Evolutionary conservation across 106 monocot genomes (phyloP), one percentile per base, ranked within the genome.

Genomic region (Cymbidium sinense): DNA sequence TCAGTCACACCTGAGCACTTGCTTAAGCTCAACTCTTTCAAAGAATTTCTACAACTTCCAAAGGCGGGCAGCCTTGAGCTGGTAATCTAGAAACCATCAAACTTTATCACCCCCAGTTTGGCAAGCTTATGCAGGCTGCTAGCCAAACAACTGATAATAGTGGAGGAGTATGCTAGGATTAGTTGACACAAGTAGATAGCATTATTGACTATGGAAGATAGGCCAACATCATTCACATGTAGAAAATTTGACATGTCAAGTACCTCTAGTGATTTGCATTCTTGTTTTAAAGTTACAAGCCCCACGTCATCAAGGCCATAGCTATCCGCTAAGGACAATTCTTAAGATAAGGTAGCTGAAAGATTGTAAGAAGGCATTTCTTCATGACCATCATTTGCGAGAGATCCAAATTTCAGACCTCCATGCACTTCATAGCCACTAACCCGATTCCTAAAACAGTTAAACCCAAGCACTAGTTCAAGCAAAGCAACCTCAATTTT

Each of bases 1-100:
- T 95, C 92, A 20, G 86, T 92, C 74, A 95, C 90, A 11, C 92
- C 95, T 1, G 58, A 79, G 78, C 95, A 92, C 77, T 95, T 95
- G 84, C 92, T 88, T 39, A 95, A 81, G 80, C 92, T 92, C 50
- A 95, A 69, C 43, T 92, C 92, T 70, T 62, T 86, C 64, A 95
- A 73, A 55, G 87, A 82, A 17, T 62, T 64, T 43, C 81, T 85
- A 41, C 74, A 90, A 34, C 20, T 83, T 43, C 79, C 89, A 30
- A 95, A 76, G 13, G 90, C 71, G 55, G 78, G 83, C 51, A 92
- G 41, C 34, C 84, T 89, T 39, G 75, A 64, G 35, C 77, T 30
- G 12, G 82, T 86, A 78, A 95, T 43, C 43, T 80, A 75, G 58
- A 86, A 89, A 31, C 92, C 89, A 79, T 92, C 88, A 64, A 95